These are phyloP conservation scores for Phyllosticta citriasiana DNA, from an alignment of 2,329 filamentous ascomycete species.

Conservation along the genomic window DNA sequence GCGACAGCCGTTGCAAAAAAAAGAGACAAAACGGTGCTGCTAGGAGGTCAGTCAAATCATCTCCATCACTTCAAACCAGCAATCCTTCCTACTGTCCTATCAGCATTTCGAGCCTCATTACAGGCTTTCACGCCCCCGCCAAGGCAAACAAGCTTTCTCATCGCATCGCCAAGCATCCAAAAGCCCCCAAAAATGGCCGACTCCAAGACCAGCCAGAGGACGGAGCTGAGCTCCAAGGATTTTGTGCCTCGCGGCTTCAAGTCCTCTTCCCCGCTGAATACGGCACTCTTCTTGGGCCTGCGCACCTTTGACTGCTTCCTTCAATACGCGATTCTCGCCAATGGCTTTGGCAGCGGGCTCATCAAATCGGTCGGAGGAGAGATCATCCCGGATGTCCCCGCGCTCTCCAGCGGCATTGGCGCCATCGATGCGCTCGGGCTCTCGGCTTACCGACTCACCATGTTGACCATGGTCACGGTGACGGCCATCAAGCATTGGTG, in stretches of 20 bases:
- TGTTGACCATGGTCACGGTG: constrained; percentile 45
- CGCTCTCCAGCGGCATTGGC: constrained; percentile 18
- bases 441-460: constrained; percentile 40
- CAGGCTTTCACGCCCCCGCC: neutral
- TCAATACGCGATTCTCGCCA: constrained; percentile 41
- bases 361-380: constrained; percentile 38
- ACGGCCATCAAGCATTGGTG: constrained; percentile 47
- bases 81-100: neutral
- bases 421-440: constrained; percentile 36
- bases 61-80: neutral
- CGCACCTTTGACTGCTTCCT: constrained; percentile 39
- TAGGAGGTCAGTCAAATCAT: neutral
- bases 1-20: neutral
- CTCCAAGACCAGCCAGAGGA: neutral
- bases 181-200: neutral
- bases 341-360: constrained; percentile 31
- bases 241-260: constrained; percentile 34
- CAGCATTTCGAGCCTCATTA: neutral
- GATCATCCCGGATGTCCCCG: constrained; percentile 28
- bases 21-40: neutral
- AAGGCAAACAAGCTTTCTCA: neutral
- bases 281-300: constrained; percentile 34
- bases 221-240: constrained; percentile 13
- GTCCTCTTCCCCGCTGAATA: constrained; percentile 29
- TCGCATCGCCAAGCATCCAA: neutral